phyloP scores from a whole-genome alignment of 495 filamentous ascomycete genomes.

The Staphylotrichum longicolle region DNA sequence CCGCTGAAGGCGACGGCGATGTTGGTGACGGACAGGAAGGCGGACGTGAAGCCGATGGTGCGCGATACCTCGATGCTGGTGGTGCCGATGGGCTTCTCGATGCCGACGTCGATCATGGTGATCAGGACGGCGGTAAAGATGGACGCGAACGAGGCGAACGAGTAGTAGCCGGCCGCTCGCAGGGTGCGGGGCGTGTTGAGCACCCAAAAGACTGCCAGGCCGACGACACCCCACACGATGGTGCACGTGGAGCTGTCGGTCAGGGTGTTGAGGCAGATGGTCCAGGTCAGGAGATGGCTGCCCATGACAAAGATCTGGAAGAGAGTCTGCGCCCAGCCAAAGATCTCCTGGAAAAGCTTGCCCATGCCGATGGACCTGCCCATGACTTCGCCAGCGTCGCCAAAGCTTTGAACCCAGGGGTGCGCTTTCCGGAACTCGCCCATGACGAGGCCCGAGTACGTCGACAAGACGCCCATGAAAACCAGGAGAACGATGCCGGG shows the following conservation, averaged over 20 bases:
- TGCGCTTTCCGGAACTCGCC: conserved; percentile 24
- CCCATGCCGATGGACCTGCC: conserved; percentile 25
- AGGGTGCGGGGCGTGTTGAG: conserved; percentile 24
- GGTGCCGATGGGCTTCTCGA: conserved; percentile 24
- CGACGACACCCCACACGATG: conserved; percentile 27
- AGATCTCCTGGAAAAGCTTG: conserved; percentile 21
- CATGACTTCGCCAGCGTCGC: conserved; percentile 24
- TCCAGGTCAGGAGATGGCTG: conserved; percentile 26
- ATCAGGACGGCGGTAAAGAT: conserved; percentile 27
- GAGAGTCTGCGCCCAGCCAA: conserved; percentile 26
- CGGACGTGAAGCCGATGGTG: conserved; percentile 18
- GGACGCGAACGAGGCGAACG: conserved; percentile 26
- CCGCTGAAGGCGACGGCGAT: conserved; percentile 28
- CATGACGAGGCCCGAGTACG: conserved; percentile 26
- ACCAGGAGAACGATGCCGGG: conserved; percentile 20
- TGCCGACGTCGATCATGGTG: conserved; percentile 28
- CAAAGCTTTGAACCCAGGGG: conserved; percentile 23
- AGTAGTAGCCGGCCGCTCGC: conserved; percentile 23
- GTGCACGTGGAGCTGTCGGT: conserved; percentile 22
- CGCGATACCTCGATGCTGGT: conserved; percentile 18
- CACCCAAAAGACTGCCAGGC: conserved; percentile 21
- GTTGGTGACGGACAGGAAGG: conserved; percentile 26
- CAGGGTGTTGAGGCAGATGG: conserved; percentile 27
- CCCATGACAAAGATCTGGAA: conserved; percentile 27
- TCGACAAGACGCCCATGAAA: conserved; percentile 19